Evolutionary conservation across 495 filamentous ascomycete genomes (phyloP), one percentile per base, ranked within the genome.

Genomic region (Penicillium canescens): DNA sequence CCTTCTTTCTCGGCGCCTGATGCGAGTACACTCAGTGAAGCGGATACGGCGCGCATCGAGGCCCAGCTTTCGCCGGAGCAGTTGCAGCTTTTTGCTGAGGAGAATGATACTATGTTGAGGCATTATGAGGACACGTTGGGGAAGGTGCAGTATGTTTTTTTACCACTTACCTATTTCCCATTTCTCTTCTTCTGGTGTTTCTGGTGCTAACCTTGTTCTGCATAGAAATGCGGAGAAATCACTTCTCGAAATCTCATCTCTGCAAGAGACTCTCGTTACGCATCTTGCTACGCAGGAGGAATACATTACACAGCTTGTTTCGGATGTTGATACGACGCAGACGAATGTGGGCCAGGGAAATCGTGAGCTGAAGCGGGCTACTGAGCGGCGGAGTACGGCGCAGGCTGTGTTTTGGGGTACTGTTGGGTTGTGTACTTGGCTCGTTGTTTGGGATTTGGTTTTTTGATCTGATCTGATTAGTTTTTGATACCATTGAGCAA

Each of bases 361-460:
- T 66, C 89, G 87, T 67, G 86, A 98, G 72, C 75, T 99, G 37
- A 96, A 93, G 70, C 84, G 87, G 62, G 93, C 92, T 36, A 83
- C 83, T 6, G 84, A 92, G 74, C 79, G 87, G 58, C 78, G 81
- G 54, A 96, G 92, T 77, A 86, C 91, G 35, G 94, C 94, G 23
- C 86, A 86, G 61, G 88, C 87, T 57, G 87, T 96, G 24, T 99
- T 98, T 64, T 96, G 87, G 72, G 89, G 86, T 11, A 91, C 91
- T 6, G 85, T 87, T 24, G 88, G 86, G 0, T 77, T 98, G 53
- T 96, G 91, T 67, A 73, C 82, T 3, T 86, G 87, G 61, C 77
- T 99, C 52, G 78, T 99, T 8, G 75, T 91, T n/a, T 99, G 92
- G 90, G 94, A 99, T 81, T 71, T 96, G 67, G 71, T 96, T 26